phyloP scores from a whole-genome alignment of 108 stramenopile genomes.

The Skeletonema marinoi region DNA sequence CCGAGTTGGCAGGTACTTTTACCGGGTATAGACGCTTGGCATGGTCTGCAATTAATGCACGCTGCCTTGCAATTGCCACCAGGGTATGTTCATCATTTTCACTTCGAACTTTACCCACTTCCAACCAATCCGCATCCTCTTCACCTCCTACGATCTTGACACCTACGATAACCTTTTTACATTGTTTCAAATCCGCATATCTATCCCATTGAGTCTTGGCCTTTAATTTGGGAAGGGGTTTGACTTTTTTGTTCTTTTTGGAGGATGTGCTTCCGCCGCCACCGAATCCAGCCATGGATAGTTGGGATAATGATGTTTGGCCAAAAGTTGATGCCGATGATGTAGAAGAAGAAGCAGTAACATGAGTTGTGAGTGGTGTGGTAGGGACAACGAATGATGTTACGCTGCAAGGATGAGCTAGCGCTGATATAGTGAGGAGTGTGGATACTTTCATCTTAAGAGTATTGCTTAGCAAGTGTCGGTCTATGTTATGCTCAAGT shows the following conservation, averaged over 20 bases:
- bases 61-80: constrained; percentile 66
- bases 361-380: not conserved
- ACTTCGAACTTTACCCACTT: constrained; percentile 67
- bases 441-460: not conserved
- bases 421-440: not conserved
- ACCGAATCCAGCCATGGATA: constrained; percentile 39
- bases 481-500: too few species aligned
- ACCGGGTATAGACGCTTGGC: constrained; percentile 71
- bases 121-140: constrained; percentile 59
- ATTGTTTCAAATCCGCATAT: constrained; percentile 60
- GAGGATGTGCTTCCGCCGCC: constrained; percentile 1
- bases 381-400: not conserved
- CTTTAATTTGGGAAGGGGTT: constrained; percentile 45
- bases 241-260: constrained; percentile 19
- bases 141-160: constrained; percentile 46
- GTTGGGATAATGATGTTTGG: not conserved
- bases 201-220: constrained; percentile 78
- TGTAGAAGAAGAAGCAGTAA: not conserved
- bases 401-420: not conserved
- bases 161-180: constrained; percentile 53
- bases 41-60: constrained; percentile 78
- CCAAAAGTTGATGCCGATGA: not conserved
- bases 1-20: constrained; percentile 64
- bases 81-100: constrained; percentile 54
- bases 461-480: too few species aligned